Base-by-base conservation (phyloP, 2,329 filamentous ascomycete genomes). In the Pseudophaeomoniella oleicola region DNA sequence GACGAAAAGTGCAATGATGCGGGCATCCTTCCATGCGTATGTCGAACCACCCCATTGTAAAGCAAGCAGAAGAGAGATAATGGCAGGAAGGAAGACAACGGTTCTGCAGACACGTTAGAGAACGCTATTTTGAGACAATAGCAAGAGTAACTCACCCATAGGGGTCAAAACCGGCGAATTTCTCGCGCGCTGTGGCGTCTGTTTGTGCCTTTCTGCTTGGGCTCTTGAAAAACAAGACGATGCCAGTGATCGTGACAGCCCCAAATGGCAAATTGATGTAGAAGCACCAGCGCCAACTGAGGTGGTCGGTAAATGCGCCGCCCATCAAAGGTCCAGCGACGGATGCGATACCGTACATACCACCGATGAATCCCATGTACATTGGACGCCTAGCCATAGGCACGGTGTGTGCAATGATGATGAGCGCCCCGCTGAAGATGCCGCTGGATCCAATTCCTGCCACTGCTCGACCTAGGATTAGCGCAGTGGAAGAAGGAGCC, bases 331-430 rank as follows among this genome's bases (percentile, higher is more conserved):
- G 60, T 3, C 57, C 58, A 17, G 56, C 49, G 30, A 63, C 53
- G 4, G 55, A 55, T 1, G 69, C 69, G 35, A 76, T 61, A 12
- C 71, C 72, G 53, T 66, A 75, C 57, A 73, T 70, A 35, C 60
- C 66, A 9, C 66, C 67, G 30, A 74, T 60, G 30, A 73, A 50
- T 0, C 51, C 53, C 15, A 54, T 50, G 15, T 48, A 51, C 2
- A 54, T 42, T 2, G 47, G 36, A 37, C 42, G 35, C 38, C 41
- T 50, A 11, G 44, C 38, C 13, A 53, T 19, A 3, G 46, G 44
- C 10, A 47, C 47, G 9, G 42, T 40, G 30, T 47, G 47, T 1
- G 27, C 45, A 6, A 53, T 41, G 32, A 51, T 50, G 11, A 40
- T 49, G 45, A 50, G 49, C 4, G 44, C 45, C 4, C 50, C 50